Conservation (phyloP, 2,329 filamentous ascomycete genomes). For the Dryadomyces sulphureus region DNA sequence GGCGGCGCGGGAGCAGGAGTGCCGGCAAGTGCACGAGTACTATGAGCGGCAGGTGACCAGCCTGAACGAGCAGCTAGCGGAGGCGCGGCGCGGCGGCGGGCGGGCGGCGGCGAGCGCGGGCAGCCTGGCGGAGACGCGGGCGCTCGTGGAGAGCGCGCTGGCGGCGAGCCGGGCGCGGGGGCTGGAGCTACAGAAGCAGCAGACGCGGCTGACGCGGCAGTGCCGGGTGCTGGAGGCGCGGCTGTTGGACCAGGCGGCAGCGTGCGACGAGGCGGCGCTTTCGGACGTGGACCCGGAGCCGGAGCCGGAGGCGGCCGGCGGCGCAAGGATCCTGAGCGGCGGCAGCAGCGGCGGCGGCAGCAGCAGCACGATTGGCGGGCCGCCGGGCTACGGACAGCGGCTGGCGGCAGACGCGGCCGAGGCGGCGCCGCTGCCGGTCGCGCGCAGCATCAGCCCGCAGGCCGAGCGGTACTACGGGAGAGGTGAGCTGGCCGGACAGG, state of each 20-base stretch:
- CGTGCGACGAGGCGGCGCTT: conserved; percentile 11
- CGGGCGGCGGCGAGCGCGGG: conserved; percentile 1
- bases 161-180: conserved; percentile 39
- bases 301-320: conserved; percentile 21
- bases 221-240: conserved; percentile 33
- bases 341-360: conserved; percentile 17
- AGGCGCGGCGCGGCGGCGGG: conserved; percentile 16
- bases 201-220: conserved; percentile 32
- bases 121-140: conserved; percentile 18
- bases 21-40: conserved; percentile 25
- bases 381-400: conserved; percentile 17
- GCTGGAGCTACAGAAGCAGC: conserved; percentile 36
- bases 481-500: conserved; percentile 29
- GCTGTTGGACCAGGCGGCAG: conserved; percentile 4
- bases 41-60: conserved; percentile 33
- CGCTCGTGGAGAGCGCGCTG: conserved; percentile 28
- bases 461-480: conserved; percentile 27
- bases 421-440: no score
- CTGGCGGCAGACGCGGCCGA: conserved; percentile 30
- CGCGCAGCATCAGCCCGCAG: conserved; percentile 22
- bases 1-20: conserved; percentile 30
- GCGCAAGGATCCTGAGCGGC: conserved; percentile 20
- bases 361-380: neutral
- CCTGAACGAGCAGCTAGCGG: conserved; percentile 29
- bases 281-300: conserved; percentile 12